Conservation (phyloP, 2,329 filamentous ascomycete species). For the Xylaria sp. region DNA sequence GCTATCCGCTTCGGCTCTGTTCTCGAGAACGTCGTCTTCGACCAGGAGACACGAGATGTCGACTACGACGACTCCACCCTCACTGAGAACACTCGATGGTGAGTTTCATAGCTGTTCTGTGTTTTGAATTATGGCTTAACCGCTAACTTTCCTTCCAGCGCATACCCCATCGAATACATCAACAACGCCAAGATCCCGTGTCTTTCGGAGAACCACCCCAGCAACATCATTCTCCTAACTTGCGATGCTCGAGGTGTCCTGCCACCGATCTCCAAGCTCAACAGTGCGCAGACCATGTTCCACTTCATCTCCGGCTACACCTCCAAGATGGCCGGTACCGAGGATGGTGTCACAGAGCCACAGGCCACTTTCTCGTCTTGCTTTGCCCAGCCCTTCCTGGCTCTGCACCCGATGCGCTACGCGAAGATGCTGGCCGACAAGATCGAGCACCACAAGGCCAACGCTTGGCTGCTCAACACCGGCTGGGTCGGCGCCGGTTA, state of each 20-base stretch:
- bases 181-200: slow-evolving; percentile 99
- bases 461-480: slow-evolving; percentile 91
- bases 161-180: slow-evolving; percentile 99
- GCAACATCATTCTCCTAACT: slow-evolving; percentile 97
- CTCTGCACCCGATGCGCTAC: slow-evolving; percentile 98
- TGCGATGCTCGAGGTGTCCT: slow-evolving; percentile 98
- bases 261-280: slow-evolving; percentile 96
- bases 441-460: slow-evolving; percentile 93
- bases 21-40: slow-evolving; percentile 98
- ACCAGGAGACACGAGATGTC: slow-evolving; percentile 86
- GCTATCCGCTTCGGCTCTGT: slow-evolving; percentile 98
- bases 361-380: slow-evolving; percentile 99
- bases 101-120: slow-evolving; percentile 37
- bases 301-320: slow-evolving; percentile 99
- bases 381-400: slow-evolving; percentile 99
- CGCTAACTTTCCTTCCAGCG: slow-evolving; percentile 56
- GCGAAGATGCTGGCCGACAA: slow-evolving; percentile 98
- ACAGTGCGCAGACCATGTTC: slow-evolving; percentile 97
- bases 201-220: slow-evolving; percentile 85
- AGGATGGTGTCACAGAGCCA: slow-evolving; percentile 95
- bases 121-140: slow-evolving; percentile 32
- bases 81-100: slow-evolving; percentile 96
- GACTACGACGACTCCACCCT: slow-evolving; percentile 96
- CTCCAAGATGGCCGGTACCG: slow-evolving; percentile 99
- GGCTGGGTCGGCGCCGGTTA: slow-evolving; percentile 82